Base-by-base conservation (phyloP, 805 yeast species). In the Lipomyces chichibuensis region DNA sequence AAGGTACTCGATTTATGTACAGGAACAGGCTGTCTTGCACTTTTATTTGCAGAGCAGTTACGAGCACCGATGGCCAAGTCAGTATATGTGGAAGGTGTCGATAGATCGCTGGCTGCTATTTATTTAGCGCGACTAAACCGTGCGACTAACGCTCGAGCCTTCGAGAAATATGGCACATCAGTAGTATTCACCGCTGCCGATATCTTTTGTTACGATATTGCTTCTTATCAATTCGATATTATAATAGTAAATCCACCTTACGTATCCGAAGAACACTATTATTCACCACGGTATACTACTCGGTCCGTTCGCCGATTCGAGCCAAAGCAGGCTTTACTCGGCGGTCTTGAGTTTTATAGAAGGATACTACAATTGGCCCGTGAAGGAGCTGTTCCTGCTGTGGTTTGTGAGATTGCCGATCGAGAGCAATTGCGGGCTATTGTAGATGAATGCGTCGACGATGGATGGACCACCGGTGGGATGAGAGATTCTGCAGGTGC, bases 181-280 rank as follows among this genome's bases (percentile, higher is more conserved):
- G 58, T 65, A 20, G 55, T 66, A 59, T 60, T 67, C 49, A 20
- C 11, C 57, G 35, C 54, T 4, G 63, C 49, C n/a, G 60, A 66
- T 60, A 29, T 69, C 63, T 67, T 69, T 25, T 20, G 27, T 9
- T 9, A 23, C 11, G 27, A 46, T 20, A n/a, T 57, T 17, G 25
- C 60, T 6, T 3, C 51, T 33, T 29, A 8, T 20, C 32, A 8
- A 2, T 69, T 80, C 20, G 89, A 88, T 66, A 63, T 94, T 2
- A 74, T 95, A 0, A 83, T 88, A 0, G 85, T 97, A n/a, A 94
- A 94, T 72, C 99, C 99, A 0, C 99, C 99, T 0, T 94, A 94
- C 74, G 88, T 93, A 5, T 86, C 91, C 0, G 7, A 37, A 1
- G 58, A 69, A 0, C 87, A 87, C 59, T 84, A 84, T 73, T 68